Conservation (phyloP, 257 asterid species). For the Buddleja alternifolia region DNA sequence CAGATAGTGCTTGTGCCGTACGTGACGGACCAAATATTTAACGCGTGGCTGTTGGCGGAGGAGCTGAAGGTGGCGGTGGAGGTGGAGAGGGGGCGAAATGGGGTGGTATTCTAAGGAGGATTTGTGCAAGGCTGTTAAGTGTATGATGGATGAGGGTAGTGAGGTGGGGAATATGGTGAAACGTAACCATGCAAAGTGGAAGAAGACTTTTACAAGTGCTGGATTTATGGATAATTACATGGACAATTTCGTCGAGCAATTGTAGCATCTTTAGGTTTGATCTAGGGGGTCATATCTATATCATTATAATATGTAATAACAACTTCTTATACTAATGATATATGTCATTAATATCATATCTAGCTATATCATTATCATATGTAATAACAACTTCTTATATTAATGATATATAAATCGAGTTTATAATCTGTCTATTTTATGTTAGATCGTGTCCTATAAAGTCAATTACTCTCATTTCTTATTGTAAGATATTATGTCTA, state of each 20-base stretch:
- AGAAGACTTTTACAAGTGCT: constrained; percentile 35
- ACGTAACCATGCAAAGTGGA: constrained; percentile 65
- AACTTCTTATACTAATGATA: too few species aligned
- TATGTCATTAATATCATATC: too few species aligned
- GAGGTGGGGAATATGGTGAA: constrained; percentile 47
- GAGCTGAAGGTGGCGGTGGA: constrained; percentile 81
- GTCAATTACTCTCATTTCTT: too few species aligned
- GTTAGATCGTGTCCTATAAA: too few species aligned
- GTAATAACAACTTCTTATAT: too few species aligned
- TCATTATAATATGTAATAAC: too few species aligned
- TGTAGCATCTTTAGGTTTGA: constrained; percentile 42
- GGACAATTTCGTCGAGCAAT: constrained; percentile 50
- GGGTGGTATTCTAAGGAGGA: constrained; percentile 70
- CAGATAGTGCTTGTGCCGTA: constrained; percentile 74
- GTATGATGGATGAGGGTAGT: constrained; percentile 61
- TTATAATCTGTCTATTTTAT: too few species aligned
- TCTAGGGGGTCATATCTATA: too few species aligned
- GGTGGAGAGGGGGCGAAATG: constrained; percentile 67
- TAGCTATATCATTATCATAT: too few species aligned
- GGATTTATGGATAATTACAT: constrained; percentile 53
- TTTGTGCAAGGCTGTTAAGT: constrained; percentile 50
- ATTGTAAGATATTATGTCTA: too few species aligned
- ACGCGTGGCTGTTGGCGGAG: constrained; percentile 67
- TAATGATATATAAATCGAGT: too few species aligned
- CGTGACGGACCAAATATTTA: constrained; percentile 69